Evolutionary conservation across 2,329 filamentous ascomycete species (phyloP), one percentile per base, ranked within the genome.

Genomic region (Cercospora janseana): DNA sequence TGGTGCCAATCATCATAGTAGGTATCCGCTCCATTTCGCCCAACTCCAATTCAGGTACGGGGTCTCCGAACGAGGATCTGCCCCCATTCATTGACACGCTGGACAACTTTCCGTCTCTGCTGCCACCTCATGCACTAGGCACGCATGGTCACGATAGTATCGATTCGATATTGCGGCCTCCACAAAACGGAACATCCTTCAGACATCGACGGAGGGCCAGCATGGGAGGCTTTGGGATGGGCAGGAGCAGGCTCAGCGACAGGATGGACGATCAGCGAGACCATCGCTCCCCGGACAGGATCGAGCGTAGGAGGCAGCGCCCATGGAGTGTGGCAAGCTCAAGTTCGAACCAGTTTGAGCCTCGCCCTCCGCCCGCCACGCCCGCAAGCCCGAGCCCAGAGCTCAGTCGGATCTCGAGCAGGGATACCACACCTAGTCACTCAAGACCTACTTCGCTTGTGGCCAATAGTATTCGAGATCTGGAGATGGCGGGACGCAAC

Each of bases 1-100:
- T 83, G 68, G 80, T 86, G 29, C 84, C 83, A 6, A 77, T 86
- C 55, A 85, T 86, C 34, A 83, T 86, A 45, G 83, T 86, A 31
- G 83, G 83, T 46, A 85, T 86, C 48, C 74, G 83, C 46, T 84
- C 82, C 20, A 82, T 86, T 51, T 81, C 78, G 24, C 76, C 80
- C 15, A 69, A 67, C 41, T 72, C 72, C 20, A 74, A 72, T 55
- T 55, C 58, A 6, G 58, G 52, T n/a, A 38, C 52, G 23, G 70
- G 72, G 31, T 61, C 62, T 10, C 66, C 70, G 18, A 70, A 71
- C 15, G 74, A 75, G 46, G 75, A 76, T 37, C 70, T 75, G 53
- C 73, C 70, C 16, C 73, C 74, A 12, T 77, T 77, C 66, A 69
- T 77, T 44, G 75, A 78, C 50, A 72, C 74, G 23, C 69, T 77